A percentile compares a stretch with the other conserved stretches of the same genome.
Evolutionary conservation across 257 asterid genomes (phyloP).

Genomic region (Datura wrightii): DNA sequence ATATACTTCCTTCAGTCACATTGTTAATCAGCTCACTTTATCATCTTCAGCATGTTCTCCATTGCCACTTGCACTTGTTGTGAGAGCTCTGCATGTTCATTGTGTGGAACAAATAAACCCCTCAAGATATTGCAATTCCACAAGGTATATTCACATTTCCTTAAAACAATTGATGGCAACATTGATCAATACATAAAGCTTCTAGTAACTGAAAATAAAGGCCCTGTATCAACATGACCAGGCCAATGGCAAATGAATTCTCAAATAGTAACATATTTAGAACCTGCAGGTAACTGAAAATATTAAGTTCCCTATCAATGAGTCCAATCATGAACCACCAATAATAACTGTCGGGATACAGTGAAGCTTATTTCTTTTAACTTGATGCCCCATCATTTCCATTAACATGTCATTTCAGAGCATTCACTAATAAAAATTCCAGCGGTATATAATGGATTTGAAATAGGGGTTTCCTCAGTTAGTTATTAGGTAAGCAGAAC

Average conservation of each 20-base stretch:
- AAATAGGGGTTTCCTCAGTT: not conserved
- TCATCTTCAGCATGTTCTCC: conserved; percentile 83
- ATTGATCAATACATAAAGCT: not conserved
- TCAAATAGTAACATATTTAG: not conserved
- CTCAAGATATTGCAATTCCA: not conserved
- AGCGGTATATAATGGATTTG: not conserved
- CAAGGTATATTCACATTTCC: conserved; percentile 25
- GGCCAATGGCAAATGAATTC: not conserved
- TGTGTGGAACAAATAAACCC: not conserved
- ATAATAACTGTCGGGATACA: not conserved
- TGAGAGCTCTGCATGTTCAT: conserved; percentile 60
- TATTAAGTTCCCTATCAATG: not conserved
- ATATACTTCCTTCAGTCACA: conserved; percentile 31
- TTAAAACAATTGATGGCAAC: not conserved
- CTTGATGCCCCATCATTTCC: not conserved
- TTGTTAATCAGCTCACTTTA: conserved; percentile 51
- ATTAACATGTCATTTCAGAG: not conserved
- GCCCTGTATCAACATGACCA: not conserved
- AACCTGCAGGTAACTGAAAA: not conserved
- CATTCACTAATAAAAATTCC: not conserved
- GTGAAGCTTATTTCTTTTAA: not conserved
- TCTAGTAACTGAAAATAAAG: not conserved
- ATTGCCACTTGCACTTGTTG: conserved; percentile 74
- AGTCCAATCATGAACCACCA: not conserved
- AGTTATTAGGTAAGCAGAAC: not conserved